A percentile compares a stretch with the other conserved stretches of the same genome.
Conservation (phyloP, 1,139 yeast genomes). For the Magnusiomyces ingens region DNA sequence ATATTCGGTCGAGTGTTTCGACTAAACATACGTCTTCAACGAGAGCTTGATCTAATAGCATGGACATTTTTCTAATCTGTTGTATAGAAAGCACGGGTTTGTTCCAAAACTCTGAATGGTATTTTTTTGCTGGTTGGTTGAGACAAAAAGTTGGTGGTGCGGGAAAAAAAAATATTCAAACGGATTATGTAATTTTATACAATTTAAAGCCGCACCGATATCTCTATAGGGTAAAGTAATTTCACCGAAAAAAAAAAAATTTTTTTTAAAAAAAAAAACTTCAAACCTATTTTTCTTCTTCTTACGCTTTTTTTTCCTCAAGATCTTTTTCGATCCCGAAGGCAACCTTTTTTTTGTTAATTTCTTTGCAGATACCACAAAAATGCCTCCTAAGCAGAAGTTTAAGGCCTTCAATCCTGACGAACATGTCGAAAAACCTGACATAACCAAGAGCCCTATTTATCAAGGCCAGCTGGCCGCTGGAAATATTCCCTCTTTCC, state of each 20-base stretch:
- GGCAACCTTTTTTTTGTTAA: not conserved
- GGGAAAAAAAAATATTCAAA: too few species aligned
- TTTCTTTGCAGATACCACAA: not conserved
- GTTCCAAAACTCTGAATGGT: not conserved
- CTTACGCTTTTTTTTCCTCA: not conserved
- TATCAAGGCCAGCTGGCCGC: conserved; percentile 5
- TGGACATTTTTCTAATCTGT: conserved; percentile 32
- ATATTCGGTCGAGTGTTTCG: not conserved
- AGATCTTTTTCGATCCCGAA: not conserved
- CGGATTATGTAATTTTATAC: not conserved
- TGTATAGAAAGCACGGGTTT: not conserved
- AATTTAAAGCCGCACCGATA: conserved; percentile 2
- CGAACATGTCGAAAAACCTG: conserved; percentile 1
- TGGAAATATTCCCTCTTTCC: conserved; percentile 1
- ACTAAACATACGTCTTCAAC: conserved; percentile 42
- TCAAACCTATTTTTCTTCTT: conserved; percentile 3
- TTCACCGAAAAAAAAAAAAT: not conserved
- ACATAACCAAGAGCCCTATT: conserved; percentile 3
- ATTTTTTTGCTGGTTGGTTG: not conserved
- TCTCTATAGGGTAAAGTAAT: conserved; percentile 1
- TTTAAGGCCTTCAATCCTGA: conserved; percentile 4
- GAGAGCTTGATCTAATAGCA: conserved; percentile 47
- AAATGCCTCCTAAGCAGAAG: conserved; percentile 10
- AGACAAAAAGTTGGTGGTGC: too few species aligned
- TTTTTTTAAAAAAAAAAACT: conserved; percentile 2